A percentile compares a stretch with the other conserved stretches of the same genome.
Evolutionary conservation across 768 basidiomycete genomes (phyloP).

Genomic region (Chiua virens): DNA sequence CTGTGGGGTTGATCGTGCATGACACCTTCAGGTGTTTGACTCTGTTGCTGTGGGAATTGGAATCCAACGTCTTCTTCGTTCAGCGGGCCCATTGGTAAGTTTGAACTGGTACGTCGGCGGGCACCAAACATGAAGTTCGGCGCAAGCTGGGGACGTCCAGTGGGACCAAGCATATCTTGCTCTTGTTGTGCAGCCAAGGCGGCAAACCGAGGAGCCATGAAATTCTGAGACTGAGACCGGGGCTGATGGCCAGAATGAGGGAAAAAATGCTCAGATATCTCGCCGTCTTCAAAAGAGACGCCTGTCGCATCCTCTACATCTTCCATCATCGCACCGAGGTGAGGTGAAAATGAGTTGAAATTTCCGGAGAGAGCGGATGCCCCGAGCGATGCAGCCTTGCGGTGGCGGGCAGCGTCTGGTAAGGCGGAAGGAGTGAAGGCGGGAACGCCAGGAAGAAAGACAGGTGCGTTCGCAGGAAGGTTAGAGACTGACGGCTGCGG

Average conservation of each 20-base stretch:
- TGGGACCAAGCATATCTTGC: conserved; percentile 59
- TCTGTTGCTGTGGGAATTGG: conserved; percentile 75
- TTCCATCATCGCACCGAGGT: conserved; percentile 82
- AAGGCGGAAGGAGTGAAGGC: conserved; percentile 47
- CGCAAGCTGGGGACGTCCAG: conserved; percentile 85
- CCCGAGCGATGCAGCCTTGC: conserved; percentile 79
- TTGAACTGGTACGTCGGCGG: conserved; percentile 49
- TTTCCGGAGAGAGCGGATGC: conserved; percentile 54
- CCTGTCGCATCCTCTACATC: conserved; percentile 66
- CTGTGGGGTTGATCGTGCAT: conserved; percentile 45
- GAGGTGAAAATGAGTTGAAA: conserved; percentile 73
- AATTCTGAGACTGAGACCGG: conserved; percentile 79
- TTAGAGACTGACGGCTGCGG: conserved; percentile 48
- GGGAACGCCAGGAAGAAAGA: conserved; percentile 70
- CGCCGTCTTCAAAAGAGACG: conserved; percentile 69
- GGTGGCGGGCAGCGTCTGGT: conserved; percentile 63
- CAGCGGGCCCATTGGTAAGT: conserved; percentile 62
- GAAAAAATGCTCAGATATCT: conserved; percentile 62
- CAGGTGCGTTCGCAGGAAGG: conserved; percentile 65
- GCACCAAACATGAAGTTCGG: conserved; percentile 92
- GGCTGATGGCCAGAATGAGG: conserved; percentile 57
- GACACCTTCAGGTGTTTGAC: conserved; percentile 24
- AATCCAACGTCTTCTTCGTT: conserved; percentile 81
- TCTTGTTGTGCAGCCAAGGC: conserved; percentile 76
- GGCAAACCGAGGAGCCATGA: conserved; percentile 87